phyloP scores from a whole-genome alignment of 2,329 filamentous ascomycete genomes.

The Hypoxylon sp. region DNA sequence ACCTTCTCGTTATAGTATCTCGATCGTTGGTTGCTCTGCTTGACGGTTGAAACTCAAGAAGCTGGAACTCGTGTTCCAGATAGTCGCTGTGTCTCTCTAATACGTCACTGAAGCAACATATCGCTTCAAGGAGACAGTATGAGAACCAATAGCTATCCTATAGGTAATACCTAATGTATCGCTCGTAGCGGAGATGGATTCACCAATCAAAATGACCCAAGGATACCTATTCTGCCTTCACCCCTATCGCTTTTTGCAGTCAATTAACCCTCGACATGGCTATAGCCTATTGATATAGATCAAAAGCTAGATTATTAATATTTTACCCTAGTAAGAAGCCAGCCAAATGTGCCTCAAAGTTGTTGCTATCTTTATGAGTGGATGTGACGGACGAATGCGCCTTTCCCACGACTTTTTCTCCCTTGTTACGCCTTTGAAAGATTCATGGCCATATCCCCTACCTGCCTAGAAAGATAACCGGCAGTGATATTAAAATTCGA shows the following conservation, averaged over 20 bases:
- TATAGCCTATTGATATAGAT: not conserved
- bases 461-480: not conserved
- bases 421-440: not conserved
- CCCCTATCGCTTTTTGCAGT: not conserved
- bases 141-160: no score
- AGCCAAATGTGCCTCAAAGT: not conserved
- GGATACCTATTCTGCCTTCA: not conserved
- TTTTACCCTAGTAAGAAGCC: not conserved
- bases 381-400: not conserved
- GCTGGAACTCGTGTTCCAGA: conserved; percentile 9
- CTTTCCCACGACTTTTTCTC: not conserved
- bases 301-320: not conserved
- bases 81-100: not conserved
- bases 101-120: not conserved
- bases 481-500: conserved; percentile 36
- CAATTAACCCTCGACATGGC: not conserved
- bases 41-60: conserved; percentile 12
- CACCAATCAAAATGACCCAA: not conserved
- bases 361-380: not conserved
- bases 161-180: not conserved
- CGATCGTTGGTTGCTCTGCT: not conserved
- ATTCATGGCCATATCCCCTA: no score
- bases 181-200: not conserved
- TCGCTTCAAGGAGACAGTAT: not conserved
- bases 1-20: conserved; percentile 2